These are phyloP conservation scores for Boletellus sp. DNA, from an alignment of 768 basidiomycete species.

Conservation along the genomic window DNA sequence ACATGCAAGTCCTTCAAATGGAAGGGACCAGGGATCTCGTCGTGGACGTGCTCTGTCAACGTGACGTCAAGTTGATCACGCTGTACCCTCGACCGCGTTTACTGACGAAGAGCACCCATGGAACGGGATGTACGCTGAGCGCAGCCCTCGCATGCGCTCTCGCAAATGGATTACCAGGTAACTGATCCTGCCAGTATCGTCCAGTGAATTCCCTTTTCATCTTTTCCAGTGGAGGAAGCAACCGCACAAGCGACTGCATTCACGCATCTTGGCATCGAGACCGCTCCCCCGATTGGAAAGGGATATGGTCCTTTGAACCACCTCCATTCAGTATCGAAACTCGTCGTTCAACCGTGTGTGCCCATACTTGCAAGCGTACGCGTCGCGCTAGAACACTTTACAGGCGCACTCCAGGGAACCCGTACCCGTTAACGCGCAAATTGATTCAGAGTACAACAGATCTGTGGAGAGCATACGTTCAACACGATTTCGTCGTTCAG, in stretches of 20 bases:
- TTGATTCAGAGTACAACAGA: constrained; percentile 55
- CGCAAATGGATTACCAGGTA: constrained; percentile 45
- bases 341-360: constrained; percentile 54
- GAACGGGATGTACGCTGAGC: constrained; percentile 90
- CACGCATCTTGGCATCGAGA: constrained; percentile 69
- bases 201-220: not conserved
- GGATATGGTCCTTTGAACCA: constrained; percentile 90
- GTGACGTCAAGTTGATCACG: constrained; percentile 32
- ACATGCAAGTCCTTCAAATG: constrained; percentile 59
- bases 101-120: constrained; percentile 75
- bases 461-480: constrained; percentile 70
- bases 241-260: constrained; percentile 60
- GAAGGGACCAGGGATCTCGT: constrained; percentile 37
- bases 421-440: constrained; percentile 63
- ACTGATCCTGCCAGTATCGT: constrained; percentile 12
- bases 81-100: constrained; percentile 61
- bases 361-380: not conserved
- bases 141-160: constrained; percentile 73
- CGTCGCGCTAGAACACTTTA: not conserved
- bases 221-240: constrained; percentile 51
- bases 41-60: constrained; percentile 58
- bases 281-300: constrained; percentile 61
- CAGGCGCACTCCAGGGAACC: constrained; percentile 57
- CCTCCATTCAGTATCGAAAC: constrained; percentile 52
- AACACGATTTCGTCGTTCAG: constrained; percentile 80